Evolutionary conservation across 2,329 filamentous ascomycete genomes (phyloP).

Genomic region (Ascochyta fabae): DNA sequence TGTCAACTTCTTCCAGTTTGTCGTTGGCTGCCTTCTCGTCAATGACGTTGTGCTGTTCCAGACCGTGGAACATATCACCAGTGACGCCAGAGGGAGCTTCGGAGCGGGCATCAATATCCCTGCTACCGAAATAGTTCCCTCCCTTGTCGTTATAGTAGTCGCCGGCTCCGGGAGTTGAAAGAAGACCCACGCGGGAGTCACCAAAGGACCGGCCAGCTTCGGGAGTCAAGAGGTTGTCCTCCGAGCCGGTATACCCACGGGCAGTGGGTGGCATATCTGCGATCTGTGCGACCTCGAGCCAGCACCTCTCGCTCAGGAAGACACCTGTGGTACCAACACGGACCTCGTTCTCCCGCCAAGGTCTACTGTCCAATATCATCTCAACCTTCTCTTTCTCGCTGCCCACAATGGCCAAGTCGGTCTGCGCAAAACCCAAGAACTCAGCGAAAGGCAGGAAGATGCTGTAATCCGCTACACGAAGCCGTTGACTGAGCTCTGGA

Average conservation of each 20-base stretch:
- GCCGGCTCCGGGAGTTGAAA: conserved; percentile 62
- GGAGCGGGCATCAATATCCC: conserved; percentile 83
- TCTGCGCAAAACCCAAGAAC: conserved; percentile 86
- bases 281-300: conserved; percentile 85
- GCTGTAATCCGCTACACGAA: conserved; percentile 93
- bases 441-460: conserved; percentile 95
- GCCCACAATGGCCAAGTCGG: conserved; percentile 84
- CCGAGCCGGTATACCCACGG: conserved; percentile 31
- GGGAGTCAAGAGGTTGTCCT: conserved; percentile 64
- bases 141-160: conserved; percentile 78
- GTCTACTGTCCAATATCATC: conserved; percentile 86
- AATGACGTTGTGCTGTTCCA: conserved; percentile 93
- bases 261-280: conserved; percentile 61
- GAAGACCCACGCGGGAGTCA: conserved; percentile 64
- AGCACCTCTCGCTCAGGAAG: conserved; percentile 94
- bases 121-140: conserved; percentile 79
- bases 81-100: conserved; percentile 95
- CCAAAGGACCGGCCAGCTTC: conserved; percentile 61
- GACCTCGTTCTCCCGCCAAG: conserved; percentile 92
- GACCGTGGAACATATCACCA: conserved; percentile 95
- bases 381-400: conserved; percentile 93
- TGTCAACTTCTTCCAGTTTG: conserved; percentile 88
- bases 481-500: conserved; percentile 91
- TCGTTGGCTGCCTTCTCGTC: conserved; percentile 94
- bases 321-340: conserved; percentile 89